These are phyloP conservation scores for Orbilia quercus DNA, from an alignment of 2,329 filamentous ascomycete species.

Conservation along the genomic window DNA sequence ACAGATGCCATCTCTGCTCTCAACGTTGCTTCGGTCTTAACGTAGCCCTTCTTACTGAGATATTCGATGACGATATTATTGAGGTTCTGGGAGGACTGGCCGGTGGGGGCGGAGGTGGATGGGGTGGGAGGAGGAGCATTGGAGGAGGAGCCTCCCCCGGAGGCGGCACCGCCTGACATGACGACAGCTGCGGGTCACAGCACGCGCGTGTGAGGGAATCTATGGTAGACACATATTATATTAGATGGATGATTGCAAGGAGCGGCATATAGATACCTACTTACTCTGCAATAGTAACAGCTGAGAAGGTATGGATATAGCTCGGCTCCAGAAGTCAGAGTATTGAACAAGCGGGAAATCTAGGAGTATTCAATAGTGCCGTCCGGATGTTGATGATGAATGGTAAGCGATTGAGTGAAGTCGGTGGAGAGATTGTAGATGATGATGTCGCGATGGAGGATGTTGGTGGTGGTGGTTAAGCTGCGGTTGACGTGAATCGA, in stretches of 20 bases:
- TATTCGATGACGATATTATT: conserved; percentile 80
- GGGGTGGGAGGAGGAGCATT: conserved; percentile 20
- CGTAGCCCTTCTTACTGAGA: conserved; percentile 93
- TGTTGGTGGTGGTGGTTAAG: too few species aligned
- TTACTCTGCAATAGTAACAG: too few species aligned
- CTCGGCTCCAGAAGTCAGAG: too few species aligned
- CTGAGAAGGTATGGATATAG: too few species aligned
- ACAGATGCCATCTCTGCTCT: conserved; percentile 88
- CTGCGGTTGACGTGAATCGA: too few species aligned
- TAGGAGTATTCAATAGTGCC: too few species aligned
- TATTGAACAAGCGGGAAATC: too few species aligned
- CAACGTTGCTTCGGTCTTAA: conserved; percentile 89
- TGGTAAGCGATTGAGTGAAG: too few species aligned
- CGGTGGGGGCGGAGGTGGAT: conserved; percentile 7
- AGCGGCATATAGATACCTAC: too few species aligned
- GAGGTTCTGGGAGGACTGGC: conserved; percentile 43
- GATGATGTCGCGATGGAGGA: too few species aligned
- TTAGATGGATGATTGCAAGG: background rate
- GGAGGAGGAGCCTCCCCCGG: conserved; percentile 24
- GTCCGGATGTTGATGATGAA: too few species aligned
- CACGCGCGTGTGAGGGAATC: background rate
- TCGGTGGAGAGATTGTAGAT: too few species aligned
- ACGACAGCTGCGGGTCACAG: background rate
- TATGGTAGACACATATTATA: background rate
- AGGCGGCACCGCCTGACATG: conserved; percentile 23